Base-by-base conservation (phyloP, 306 rosid species). In the Urtica urens region DNA sequence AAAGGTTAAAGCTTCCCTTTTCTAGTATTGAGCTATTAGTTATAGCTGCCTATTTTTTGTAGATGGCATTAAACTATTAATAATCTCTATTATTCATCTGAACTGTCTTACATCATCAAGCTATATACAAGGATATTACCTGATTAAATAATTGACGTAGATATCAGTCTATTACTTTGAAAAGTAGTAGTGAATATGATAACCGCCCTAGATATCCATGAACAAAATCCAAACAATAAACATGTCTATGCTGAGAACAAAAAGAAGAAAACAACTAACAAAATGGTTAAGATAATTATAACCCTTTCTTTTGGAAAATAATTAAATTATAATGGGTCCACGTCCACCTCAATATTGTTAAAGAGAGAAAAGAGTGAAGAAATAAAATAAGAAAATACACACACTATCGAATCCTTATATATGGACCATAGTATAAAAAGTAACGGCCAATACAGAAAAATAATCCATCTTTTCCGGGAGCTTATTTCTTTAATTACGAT, bases 401-500 rank as follows among this genome's bases (percentile, higher is more conserved):
- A 29, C 19, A 49, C 23, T 15, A 8, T 9, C 49, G 6, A 24
- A 40, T 42, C 49, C 42, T 59, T 61, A 14, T 20, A 11, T 26
- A 39, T 7, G 52, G 55, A 57, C 54, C 59, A 48, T 25, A 3
- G 10, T 7, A 23, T 9, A 30, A 16, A 33, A 62, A 56, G 66
- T 27, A 53, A 64, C 35, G 29, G 69, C 61, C 59, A 70, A 64
- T 46, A n/a, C n/a, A n/a, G n/a, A 49, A 38, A 28, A 29, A 60
- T 71, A 81, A 57, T 60, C 79, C 58, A 62, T 57, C 56, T 54
- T 53, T 52, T 70, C 52, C 49, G 46, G 51, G 23, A 41, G 20
- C 49, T 39, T 10, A 37, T 21, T 55, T 54, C 57, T 27, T 16
- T 7, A 3, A 7, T 49, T 28, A 9, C 12, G 39, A 49, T 24